Base-by-base conservation (phyloP, 768 basidiomycete species). In the Pulveroboletus sp. region DNA sequence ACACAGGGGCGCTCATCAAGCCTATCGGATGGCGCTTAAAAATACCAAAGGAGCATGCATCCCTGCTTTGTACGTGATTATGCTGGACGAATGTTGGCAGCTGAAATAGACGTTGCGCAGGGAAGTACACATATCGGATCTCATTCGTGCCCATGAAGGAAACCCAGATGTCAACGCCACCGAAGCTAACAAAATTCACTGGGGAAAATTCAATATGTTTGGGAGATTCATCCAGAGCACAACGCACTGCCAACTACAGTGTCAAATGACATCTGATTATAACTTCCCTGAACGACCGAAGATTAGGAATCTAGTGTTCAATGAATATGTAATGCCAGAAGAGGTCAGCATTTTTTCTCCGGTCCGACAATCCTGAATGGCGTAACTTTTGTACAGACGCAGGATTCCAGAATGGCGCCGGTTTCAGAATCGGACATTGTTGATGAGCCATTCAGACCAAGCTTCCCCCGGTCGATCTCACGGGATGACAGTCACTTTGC, bases 121-220 rank as follows among this genome's bases (percentile, higher is more conserved):
- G 67, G 94, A 97, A 65, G 87, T 94, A 10, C 91, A 94, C 51
- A 82, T 94, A 59, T 87, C 90, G 34, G 94, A 95, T 63, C 75
- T 97, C 40, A 86, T 94, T 39, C 84, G 84, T 52, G 81, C 92
- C 8, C 85, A 97, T 55, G 90, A 91, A 69, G 87, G 84, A 49
- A 94, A 95, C 52, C 74, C 75, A 3, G 90, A 94, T 57, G 76
- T 80, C 53, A 79, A 80, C 53, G 71, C 81, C 7, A 71, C 77
- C 19, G 85, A 90, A 58, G 74, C 82, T 4, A 72, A 66, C 34
- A 82, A 83, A 62, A 88, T 97, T 45, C 93, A 97, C 60, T 98
- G 95, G 95, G 90, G 86, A 23, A 98, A 98, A 69, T 97, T 89
- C 69, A 87, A 86, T 56, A 86, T 92, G 80, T 87, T 97, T 73